Evolutionary conservation across 2,329 filamentous ascomycete species (phyloP), one percentile per base, ranked within the genome.

Genomic region (Colletotrichum coccodes): DNA sequence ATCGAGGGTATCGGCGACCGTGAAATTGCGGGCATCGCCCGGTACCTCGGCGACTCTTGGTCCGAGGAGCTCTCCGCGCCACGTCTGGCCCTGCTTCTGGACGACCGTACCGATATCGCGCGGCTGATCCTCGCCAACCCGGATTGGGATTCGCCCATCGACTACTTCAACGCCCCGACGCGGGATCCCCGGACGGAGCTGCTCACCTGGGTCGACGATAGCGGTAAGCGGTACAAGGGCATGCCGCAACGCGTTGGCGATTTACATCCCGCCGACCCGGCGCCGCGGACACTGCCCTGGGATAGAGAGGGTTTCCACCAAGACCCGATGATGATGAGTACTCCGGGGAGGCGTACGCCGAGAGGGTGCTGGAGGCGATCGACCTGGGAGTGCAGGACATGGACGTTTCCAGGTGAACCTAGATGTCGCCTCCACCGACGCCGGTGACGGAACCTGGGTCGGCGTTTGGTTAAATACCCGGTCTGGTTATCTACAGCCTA

Each of bases 61-160:
- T 73, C 73, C 5, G 72, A 79, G 32, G 74, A 83, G 16, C 73
- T 88, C 2, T 75, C 76, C 2, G 77, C 84, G 6, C 86, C 86
- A 2, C 74, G 75, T 36, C 78, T 78, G 63, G 81, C 82, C 4
- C 73, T 82, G 36, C 50, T 72, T 3, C 72, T 79, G 6, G 70
- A 78, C 0, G 78, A 81, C 30, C 75, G 73, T 5, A 70, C 76
- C 11, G 77, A 80, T 28, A 72, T 86, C 9, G 81, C 79, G 26
- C 79, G 79, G 61, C 64, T 85, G 8, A 73, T 88, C 26, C 79
- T 86, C 23, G 77, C 81, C 34, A 82, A 87, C 59, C 78, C 79
- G 3, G 73, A 74, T 4, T 87, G 84, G 84, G 74, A 76, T 6
- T 78, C 79, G 57, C 74, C 75, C 11, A 30, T 26, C 7, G 54